Evolutionary conservation across 2,329 filamentous ascomycete genomes (phyloP), one percentile per base, ranked within the genome.

Genomic region (Phialophora macrospora): DNA sequence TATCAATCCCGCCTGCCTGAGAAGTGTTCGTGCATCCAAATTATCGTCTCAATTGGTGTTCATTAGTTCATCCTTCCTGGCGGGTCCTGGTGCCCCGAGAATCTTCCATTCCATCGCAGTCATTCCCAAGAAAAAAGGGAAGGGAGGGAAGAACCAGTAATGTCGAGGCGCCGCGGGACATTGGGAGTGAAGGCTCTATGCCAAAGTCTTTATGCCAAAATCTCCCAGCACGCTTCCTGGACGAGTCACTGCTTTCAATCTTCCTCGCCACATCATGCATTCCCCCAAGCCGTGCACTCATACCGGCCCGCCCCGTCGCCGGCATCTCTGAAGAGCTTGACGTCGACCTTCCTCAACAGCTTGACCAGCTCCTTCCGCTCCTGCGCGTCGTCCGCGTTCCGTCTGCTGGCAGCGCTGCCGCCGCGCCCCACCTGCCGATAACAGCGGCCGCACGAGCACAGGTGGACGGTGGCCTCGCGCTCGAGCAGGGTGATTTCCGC

Each of bases 281-380:
- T 51, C 1, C 48, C 48, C 22, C 28, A 28, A 7, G 17, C n/a
- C 8, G 52, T 34, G 17, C 26, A 55, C 52, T 55, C 52, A 11
- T 30, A 55, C 26, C 52, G 1, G 8, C 52, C 52, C 14, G 24
- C 24, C 4, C 24, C 52, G 17, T 55, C 28, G 1, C 24, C 52
- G 12, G 11, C 1, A 22, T 55, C 52, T 34, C 28, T 55, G 28
- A 55, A 55, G 14, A 55, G 52, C 52, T 30, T 55, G 9, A 55
- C 28, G 28, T 28, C 52, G 5, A 12, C 2, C 17, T 34, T 55
- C 8, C 28, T 0, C 28, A 34, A 20, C n/a, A 17, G 12, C 52
- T 22, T 30, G 3, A 22, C 52, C 8, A 55, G 30, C 0, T 55
- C 26, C 28, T 12, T 34, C 28, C 52, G n/a, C 28, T 32, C 26